Conservation (phyloP, 352 stramenopile genomes). For the Phytophthora sansomeana region DNA sequence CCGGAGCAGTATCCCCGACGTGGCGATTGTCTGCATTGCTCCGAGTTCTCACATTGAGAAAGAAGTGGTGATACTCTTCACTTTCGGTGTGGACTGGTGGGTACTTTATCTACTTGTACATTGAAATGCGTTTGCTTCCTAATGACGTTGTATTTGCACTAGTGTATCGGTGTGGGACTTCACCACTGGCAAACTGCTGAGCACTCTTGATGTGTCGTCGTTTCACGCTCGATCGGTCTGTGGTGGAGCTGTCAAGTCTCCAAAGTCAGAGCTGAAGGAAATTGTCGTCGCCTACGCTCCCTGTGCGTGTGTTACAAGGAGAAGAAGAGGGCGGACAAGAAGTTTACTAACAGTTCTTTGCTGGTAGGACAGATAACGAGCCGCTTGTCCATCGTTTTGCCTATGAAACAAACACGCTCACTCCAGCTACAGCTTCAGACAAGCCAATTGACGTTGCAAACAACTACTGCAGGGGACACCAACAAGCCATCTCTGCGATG, state of each 20-base stretch:
- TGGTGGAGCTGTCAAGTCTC: conserved; percentile 26
- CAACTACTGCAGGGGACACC: conserved; percentile 41
- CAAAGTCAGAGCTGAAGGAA: not conserved
- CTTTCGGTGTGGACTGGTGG: conserved; percentile 62
- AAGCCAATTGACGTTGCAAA: conserved; percentile 25
- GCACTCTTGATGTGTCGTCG: conserved; percentile 35
- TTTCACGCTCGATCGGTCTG: conserved; percentile 38
- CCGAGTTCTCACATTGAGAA: not conserved
- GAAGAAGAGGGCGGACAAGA: not conserved
- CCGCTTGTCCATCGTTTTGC: conserved; percentile 27
- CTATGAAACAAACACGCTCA: conserved; percentile 7
- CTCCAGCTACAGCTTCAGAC: not conserved
- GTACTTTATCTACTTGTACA: not conserved
- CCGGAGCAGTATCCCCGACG: conserved; percentile 34
- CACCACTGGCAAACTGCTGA: conserved; percentile 35
- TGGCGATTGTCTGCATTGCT: conserved; percentile 25
- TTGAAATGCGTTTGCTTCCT: not conserved
- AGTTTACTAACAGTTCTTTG: not conserved
- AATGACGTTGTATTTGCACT: not conserved
- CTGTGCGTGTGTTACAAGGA: conserved; percentile 36
- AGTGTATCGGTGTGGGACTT: conserved; percentile 65
- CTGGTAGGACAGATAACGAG: conserved; percentile 26
- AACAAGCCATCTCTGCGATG: conserved; percentile 65
- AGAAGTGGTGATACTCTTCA: conserved; percentile 36
- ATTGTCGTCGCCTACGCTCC: conserved; percentile 51